A percentile compares a stretch with the other conserved stretches of the same genome.
phyloP scores from a whole-genome alignment of 1,139 yeast genomes.

The Diutina sp. region DNA sequence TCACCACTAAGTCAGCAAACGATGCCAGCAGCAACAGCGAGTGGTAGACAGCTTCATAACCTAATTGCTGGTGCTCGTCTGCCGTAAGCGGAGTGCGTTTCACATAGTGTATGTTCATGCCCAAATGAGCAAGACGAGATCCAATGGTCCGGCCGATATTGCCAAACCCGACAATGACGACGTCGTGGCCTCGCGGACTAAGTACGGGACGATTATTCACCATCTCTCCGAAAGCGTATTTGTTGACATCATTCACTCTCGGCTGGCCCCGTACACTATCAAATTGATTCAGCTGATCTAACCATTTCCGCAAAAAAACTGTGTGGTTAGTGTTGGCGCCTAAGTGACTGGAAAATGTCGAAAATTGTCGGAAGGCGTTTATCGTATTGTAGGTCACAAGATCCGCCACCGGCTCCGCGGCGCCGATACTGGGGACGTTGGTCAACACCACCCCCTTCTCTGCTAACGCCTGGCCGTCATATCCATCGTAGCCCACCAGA shows the following conservation, averaged over 20 bases:
- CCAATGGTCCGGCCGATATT: constrained; percentile 62
- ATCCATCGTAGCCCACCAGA: constrained; percentile 59
- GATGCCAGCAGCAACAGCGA: constrained; percentile 14
- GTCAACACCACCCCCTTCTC: constrained; percentile 41
- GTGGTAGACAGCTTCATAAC: constrained; percentile 34
- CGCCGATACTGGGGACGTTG: constrained; percentile 50
- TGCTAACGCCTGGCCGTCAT: constrained; percentile 27
- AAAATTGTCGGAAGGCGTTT: constrained; percentile 49
- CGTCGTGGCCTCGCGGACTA: constrained; percentile 48
- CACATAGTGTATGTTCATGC: constrained; percentile 56
- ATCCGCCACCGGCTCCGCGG: constrained; percentile 72
- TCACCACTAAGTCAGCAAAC: constrained; percentile 44
- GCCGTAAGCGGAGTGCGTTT: constrained; percentile 38
- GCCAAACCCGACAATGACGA: constrained; percentile 69
- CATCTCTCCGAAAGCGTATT: constrained; percentile 33
- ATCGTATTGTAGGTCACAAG: constrained; percentile 49
- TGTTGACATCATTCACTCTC: constrained; percentile 15
- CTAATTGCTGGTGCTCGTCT: constrained; percentile 22
- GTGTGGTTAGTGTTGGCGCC: constrained; percentile 22
- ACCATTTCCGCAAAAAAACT: constrained; percentile 21
- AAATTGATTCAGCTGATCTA: constrained; percentile 16
- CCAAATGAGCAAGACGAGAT: constrained; percentile 38
- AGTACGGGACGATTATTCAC: constrained; percentile 21
- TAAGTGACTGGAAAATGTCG: constrained; percentile 33
- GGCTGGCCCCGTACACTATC: neutral